These are phyloP conservation scores for Wickerhamiella alocasiicola DNA, from an alignment of 805 yeast species.

Conservation along the genomic window DNA sequence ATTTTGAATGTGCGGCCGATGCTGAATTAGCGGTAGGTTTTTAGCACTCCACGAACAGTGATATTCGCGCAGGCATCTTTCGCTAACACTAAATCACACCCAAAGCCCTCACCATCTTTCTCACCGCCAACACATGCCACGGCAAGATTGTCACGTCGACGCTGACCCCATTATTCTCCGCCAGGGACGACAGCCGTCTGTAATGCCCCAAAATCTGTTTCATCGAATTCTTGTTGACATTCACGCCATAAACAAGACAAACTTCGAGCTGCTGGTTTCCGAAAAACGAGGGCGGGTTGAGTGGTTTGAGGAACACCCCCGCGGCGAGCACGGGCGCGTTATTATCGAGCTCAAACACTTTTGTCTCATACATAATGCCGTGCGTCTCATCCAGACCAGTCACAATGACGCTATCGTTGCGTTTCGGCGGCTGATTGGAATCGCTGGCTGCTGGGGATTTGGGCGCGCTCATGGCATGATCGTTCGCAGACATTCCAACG, in stretches of 20 bases:
- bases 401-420: constrained; percentile 13
- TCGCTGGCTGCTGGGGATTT: not conserved
- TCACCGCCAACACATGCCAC: constrained; percentile 31
- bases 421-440: not conserved
- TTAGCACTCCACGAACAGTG: too few species aligned
- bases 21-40: too few species aligned
- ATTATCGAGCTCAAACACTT: not conserved
- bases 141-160: constrained; percentile 25
- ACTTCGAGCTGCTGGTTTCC: constrained; percentile 15
- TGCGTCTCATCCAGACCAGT: constrained; percentile 13
- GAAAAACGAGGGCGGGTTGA: constrained; percentile 4
- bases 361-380: constrained; percentile 11
- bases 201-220: constrained; percentile 28
- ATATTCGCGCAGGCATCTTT: too few species aligned
- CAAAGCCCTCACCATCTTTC: constrained; percentile 21
- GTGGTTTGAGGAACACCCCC: constrained; percentile 18
- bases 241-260: constrained; percentile 6
- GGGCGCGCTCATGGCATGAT: not conserved
- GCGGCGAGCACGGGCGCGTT: constrained; percentile 14
- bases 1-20: too few species aligned
- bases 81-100: constrained; percentile 1
- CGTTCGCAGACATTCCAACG: constrained; percentile 1
- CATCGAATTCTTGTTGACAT: constrained; percentile 20
- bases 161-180: constrained; percentile 27
- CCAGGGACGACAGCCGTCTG: constrained; percentile 28